Base-by-base conservation (phyloP, 2,329 filamentous ascomycete species). In the Penicillium aurantiogriseum region DNA sequence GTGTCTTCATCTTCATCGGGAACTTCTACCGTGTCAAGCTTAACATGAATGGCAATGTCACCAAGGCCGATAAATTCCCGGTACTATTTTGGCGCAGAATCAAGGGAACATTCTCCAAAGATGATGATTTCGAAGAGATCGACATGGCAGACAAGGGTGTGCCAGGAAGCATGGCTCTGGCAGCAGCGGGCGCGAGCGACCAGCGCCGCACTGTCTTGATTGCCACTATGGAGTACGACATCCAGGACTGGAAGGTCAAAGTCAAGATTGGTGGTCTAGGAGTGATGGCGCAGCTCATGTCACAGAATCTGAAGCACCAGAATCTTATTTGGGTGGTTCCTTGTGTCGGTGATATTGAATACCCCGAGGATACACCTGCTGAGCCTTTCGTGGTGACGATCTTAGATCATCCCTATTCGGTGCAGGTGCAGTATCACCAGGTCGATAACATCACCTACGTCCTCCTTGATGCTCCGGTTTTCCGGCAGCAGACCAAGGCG, bases 151-250 rank as follows among this genome's bases (percentile, higher is more conserved):
- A 54, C 15, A 42, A 40, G 11, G 21, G 15, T 6, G 4, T 27
- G 67, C 67, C 25, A 72, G 70, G 51, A 71, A 67, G 48, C 6
- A 67, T 73, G 35, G 69, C 68, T 1, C 66, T 75, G 27, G 69
- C 64, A 35, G 60, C 54, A 21, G 68, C 75, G n/a, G 60, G 54
- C 19, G 67, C 75, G n/a, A 63, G 43, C 2, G 59, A 46, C 1
- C 65, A 65, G 42, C 62, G 78, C 39, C 77, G 83, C 11, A 87
- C 81, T 43, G 83, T 88, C 3, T 77, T 89, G 35, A 88, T 89
- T 53, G 86, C 85, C 15, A 88, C 86, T n/a, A 88, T 88, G 84
- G 86, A 89, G 70, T 89, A 89, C 71, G 85, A 88, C 61, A 89
- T 89, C 59, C 84, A 86, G 58, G 86, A 89, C 66, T 88, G 86